Percentiles rank a stretch among this genome's conserved stretches.
Evolutionary conservation across 2,329 filamentous ascomycete species (phyloP).

Genomic region (Colletotrichum brevisporum): DNA sequence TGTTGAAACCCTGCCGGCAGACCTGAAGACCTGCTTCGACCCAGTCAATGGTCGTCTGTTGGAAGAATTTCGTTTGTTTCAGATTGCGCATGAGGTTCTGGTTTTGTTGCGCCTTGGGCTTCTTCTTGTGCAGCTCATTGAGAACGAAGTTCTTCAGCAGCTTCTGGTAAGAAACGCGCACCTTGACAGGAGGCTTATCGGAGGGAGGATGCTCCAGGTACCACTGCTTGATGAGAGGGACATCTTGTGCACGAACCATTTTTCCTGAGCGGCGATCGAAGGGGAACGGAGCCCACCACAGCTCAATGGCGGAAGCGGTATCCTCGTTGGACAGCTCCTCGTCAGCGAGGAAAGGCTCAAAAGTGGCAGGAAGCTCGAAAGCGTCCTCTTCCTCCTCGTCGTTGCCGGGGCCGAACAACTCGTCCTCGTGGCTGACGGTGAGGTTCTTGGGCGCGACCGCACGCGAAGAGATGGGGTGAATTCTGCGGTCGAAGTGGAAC

Average conservation of each 20-base stretch:
- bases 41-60: conserved; percentile 99
- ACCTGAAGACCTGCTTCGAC: conserved; percentile 98
- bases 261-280: conserved; percentile 94
- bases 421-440: conserved; percentile 92
- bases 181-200: conserved; percentile 90
- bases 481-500: conserved; percentile 97
- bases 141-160: conserved; percentile 95
- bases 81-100: conserved; percentile 91
- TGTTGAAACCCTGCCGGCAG: conserved; percentile 98
- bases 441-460: conserved; percentile 95
- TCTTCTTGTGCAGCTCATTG: conserved; percentile 96
- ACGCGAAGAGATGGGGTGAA: conserved; percentile 96
- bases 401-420: conserved; percentile 87
- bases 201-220: conserved; percentile 96
- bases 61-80: conserved; percentile 99
- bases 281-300: conserved; percentile 99
- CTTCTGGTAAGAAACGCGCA: conserved; percentile 98
- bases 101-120: conserved; percentile 94
- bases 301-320: conserved; percentile 89
- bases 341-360: conserved; percentile 90
- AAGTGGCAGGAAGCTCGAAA: conserved; percentile 84
- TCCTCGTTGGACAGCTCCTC: conserved; percentile 91
- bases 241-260: conserved; percentile 98
- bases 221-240: conserved; percentile 97
- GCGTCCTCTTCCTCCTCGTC: conserved; percentile 85